Conservation (phyloP, 495 filamentous ascomycete genomes). For the Neurospora cerealis region DNA sequence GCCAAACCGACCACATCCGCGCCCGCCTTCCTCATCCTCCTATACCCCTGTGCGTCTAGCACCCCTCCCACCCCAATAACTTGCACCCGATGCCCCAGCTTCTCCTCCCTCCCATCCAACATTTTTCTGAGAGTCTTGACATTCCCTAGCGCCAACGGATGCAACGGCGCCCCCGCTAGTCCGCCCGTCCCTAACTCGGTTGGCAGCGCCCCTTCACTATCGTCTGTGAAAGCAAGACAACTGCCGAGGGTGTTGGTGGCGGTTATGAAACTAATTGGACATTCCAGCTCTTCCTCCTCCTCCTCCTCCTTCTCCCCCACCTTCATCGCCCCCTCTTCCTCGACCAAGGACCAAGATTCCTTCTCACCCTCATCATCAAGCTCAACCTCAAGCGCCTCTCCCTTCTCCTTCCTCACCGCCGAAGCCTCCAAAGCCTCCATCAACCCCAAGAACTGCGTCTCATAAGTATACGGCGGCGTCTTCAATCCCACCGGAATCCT, state of each 20-base stretch:
- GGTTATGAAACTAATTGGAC: slow-evolving; percentile 52
- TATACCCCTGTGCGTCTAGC: slow-evolving; percentile 43
- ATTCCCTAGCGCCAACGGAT: slow-evolving; percentile 66
- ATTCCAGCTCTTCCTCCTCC: not conserved
- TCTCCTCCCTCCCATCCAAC: slow-evolving; percentile 32
- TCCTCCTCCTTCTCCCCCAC: not conserved
- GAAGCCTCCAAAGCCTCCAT: slow-evolving; percentile 33
- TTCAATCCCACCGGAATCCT: slow-evolving; percentile 50
- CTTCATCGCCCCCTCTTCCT: no score
- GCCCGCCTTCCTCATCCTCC: slow-evolving; percentile 53
- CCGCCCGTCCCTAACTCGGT: slow-evolving; percentile 51
- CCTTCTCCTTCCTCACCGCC: no score
- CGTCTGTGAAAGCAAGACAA: slow-evolving; percentile 41
- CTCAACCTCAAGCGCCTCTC: no score
- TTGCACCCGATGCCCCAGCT: slow-evolving; percentile 31
- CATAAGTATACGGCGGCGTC: slow-evolving; percentile 60
- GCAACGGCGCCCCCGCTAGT: slow-evolving; percentile 54
- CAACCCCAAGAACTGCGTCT: slow-evolving; percentile 46
- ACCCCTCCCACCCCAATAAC: slow-evolving; percentile 65
- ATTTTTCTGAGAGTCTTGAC: slow-evolving; percentile 47
- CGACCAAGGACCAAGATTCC: no score
- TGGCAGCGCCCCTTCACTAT: not conserved
- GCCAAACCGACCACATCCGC: slow-evolving; percentile 53
- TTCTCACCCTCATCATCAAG: no score
- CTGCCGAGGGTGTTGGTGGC: slow-evolving; percentile 63